Evolutionary conservation across 2,329 filamentous ascomycete species (phyloP), one percentile per base, ranked within the genome.

Genomic region (Penicillium occitanis): DNA sequence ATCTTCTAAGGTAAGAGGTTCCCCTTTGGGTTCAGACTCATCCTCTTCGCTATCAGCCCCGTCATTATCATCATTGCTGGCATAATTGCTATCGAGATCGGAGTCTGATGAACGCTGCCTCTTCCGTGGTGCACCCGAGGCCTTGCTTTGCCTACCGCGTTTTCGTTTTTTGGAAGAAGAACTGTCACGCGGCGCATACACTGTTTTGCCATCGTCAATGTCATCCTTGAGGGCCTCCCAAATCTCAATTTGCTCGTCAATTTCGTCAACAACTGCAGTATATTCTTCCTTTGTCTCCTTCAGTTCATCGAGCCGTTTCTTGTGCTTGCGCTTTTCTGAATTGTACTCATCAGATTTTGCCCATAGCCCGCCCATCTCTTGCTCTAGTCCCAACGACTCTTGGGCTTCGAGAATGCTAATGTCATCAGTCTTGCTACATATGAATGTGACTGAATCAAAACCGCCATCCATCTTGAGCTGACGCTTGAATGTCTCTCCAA

Each of bases 341-440:
- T 22, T 44, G 17, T 70, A 59, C 22, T 65, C 60, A 37, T 72
- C 68, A 17, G 63, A 63, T 53, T 71, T 67, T 7, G 65, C 66
- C 67, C 67, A 71, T 30, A 65, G 61, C 0, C 68, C 59, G 10
- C 60, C 70, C 60, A 79, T 70, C 48, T 79, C 73, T 13, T 76
- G 75, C 22, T 77, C 73, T 1, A 82, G 71, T 0, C 70, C 72
- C 5, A 85, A 73, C 19, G 71, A 77, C 13, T 78, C 75, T 70
- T 77, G 51, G 75, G 80, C 81, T 64, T 86, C 82, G 0, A 74
- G 79, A 3, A 82, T 74, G 7, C 78, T 82, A 8, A 89, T 86
- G 51, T 89, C 86, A 71, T 90, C 88, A 0, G 85, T 87, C 71
- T 89, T 89, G 17, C 81, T 84, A 70, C 87, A 89, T 14, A 90